A percentile compares a stretch with the other conserved stretches of the same genome.
Evolutionary conservation across 148 eudicot species (phyloP).

Genomic region (Fallopia convolvulus): DNA sequence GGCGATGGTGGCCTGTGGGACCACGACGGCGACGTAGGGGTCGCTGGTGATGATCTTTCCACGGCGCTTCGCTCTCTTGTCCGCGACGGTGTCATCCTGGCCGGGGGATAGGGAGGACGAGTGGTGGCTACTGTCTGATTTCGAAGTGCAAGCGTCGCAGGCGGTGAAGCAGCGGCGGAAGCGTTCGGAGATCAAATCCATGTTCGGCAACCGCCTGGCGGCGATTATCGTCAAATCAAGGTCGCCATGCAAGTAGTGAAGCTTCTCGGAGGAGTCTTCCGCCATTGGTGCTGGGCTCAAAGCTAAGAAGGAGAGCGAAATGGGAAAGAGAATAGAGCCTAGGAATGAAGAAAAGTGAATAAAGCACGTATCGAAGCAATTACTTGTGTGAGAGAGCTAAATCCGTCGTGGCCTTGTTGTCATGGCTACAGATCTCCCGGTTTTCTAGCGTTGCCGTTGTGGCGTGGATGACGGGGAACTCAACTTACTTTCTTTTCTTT

Average conservation of each 20-base stretch:
- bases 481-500: neutral
- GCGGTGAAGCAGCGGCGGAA: conserved; percentile 19
- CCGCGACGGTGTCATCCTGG: neutral
- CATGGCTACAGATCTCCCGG: conserved; percentile 8
- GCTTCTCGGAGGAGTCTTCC: conserved; percentile 25
- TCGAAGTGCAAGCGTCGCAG: conserved; percentile 1
- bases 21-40: conserved; percentile 66
- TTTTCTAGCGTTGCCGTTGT: conserved; percentile 3
- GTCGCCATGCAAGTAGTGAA: conserved; percentile 65
- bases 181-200: conserved; percentile 68
- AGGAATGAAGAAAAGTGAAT: neutral
- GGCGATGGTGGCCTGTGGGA: conserved; percentile 66
- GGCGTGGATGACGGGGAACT: neutral
- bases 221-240: conserved; percentile 42
- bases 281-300: conserved; percentile 21
- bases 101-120: neutral
- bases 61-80: conserved; percentile 24
- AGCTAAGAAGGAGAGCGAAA: neutral
- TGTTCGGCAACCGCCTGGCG: conserved; percentile 75
- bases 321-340: neutral
- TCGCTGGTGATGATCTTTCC: conserved; percentile 74
- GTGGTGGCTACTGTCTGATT: neutral
- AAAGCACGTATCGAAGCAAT: neutral
- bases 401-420: neutral
- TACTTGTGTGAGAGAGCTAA: neutral